These are phyloP conservation scores for Tetracladium maxilliforme DNA, from an alignment of 2,329 filamentous ascomycete genomes.

Conservation along the genomic window DNA sequence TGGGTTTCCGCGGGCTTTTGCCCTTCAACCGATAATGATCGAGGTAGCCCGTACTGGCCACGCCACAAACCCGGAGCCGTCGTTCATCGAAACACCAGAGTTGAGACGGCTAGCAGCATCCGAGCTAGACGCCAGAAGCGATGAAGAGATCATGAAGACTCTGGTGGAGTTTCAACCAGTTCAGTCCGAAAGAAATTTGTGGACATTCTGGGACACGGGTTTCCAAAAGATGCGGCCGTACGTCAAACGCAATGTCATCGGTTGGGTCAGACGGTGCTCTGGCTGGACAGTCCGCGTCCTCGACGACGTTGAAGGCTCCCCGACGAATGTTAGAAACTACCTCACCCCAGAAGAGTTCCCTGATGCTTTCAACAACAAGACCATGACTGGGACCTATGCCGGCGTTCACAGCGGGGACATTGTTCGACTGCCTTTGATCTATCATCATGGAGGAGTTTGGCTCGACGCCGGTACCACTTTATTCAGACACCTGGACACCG, in stretches of 20 bases:
- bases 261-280: constrained; percentile 23
- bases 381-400: constrained; percentile 25
- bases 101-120: no score
- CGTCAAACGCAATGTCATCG: constrained; percentile 20
- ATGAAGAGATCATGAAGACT: no score
- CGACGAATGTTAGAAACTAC: constrained; percentile 19
- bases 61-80: no score
- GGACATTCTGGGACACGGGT: constrained; percentile 28
- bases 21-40: no score
- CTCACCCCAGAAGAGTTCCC: constrained; percentile 19
- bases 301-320: constrained; percentile 18
- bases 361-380: constrained; percentile 22
- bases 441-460: constrained; percentile 24
- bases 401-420: constrained; percentile 31
- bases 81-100: no score
- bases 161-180: constrained; percentile 15
- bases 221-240: constrained; percentile 19
- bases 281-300: constrained; percentile 24
- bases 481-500: constrained; percentile 21
- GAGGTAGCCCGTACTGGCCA: no score
- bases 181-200: constrained; percentile 25
- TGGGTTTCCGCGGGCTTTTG: no score
- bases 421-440: constrained; percentile 24
- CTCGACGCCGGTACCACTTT: constrained; percentile 26
- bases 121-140: no score